A percentile compares a stretch with the other conserved stretches of the same genome.
phyloP scores from a whole-genome alignment of 331 rosid species.

The Dryas integrifolia region DNA sequence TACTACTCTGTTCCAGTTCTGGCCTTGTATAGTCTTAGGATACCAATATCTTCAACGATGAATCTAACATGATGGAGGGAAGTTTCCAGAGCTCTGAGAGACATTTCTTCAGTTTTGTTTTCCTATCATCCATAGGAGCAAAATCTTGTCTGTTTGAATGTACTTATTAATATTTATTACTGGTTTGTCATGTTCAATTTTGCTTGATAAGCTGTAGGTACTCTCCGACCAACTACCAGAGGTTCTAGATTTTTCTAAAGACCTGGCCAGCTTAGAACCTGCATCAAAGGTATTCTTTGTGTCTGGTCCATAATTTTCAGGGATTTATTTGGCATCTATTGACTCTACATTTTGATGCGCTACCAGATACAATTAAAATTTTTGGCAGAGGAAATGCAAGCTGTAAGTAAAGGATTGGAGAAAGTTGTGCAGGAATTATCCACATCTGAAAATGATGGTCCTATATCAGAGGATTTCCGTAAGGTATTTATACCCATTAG shows the following conservation, averaged over 20 bases:
- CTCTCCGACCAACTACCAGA: constrained; percentile 74
- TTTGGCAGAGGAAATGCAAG: constrained; percentile 98
- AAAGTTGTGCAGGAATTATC: constrained; percentile 79
- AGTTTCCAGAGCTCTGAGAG: background rate
- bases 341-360: constrained; percentile 31
- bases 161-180: background rate
- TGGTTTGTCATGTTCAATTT: constrained; percentile 16
- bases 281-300: constrained; percentile 44
- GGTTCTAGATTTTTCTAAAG: constrained; percentile 75
- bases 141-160: background rate
- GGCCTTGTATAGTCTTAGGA: no score
- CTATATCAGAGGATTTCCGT: constrained; percentile 63
- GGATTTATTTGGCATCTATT: constrained; percentile 12
- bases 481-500: constrained; percentile 38
- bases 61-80: no score
- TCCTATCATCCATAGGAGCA: background rate
- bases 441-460: constrained; percentile 76
- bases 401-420: constrained; percentile 91
- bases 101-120: background rate
- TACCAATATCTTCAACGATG: no score
- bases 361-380: constrained; percentile 75
- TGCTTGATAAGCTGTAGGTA: constrained; percentile 48
- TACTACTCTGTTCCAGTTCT: no score
- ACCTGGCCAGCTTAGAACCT: constrained; percentile 51
- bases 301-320: background rate